phyloP scores from a whole-genome alignment of 2,329 filamentous ascomycete genomes.

The Fusarium devonianum region DNA sequence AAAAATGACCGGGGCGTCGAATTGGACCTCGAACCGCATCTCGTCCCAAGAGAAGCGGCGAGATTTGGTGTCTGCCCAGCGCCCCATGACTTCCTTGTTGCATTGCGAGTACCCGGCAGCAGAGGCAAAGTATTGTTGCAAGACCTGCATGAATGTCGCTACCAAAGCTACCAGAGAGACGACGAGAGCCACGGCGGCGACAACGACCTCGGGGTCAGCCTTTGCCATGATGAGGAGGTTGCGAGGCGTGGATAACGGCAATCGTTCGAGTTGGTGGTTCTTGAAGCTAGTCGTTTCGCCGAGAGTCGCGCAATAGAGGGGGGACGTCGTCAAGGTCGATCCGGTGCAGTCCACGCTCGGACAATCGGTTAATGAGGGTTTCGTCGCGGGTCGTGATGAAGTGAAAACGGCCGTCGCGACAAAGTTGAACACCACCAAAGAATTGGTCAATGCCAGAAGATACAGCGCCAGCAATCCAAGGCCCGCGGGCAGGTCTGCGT shows the following conservation, averaged over 20 bases:
- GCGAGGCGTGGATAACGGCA: neutral
- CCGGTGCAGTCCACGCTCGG: neutral
- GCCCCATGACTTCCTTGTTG: constrained; percentile 56
- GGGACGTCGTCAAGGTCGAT: neutral
- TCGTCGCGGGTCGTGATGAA: neutral
- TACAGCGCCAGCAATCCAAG: constrained; percentile 5
- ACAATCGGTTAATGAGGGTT: neutral
- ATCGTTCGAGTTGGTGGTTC: constrained; percentile 8
- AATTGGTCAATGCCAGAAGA: neutral
- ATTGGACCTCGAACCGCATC: constrained; percentile 58
- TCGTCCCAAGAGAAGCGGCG: constrained; percentile 52
- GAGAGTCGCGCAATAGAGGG: neutral
- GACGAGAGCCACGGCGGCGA: constrained; percentile 55
- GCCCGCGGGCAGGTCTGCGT: constrained; percentile 1
- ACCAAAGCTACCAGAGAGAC: constrained; percentile 56
- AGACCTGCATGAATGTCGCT: constrained; percentile 55
- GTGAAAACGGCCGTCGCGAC: neutral
- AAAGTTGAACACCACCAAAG: neutral
- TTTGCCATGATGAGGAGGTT: constrained; percentile 28
- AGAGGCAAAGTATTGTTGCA: constrained; percentile 59
- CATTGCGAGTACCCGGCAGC: constrained; percentile 59
- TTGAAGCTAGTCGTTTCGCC: neutral
- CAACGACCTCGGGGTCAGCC: constrained; percentile 45
- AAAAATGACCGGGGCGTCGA: constrained; percentile 59
- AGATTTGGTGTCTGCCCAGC: constrained; percentile 52